phyloP scores from a whole-genome alignment of 306 rosid genomes.

The Vicia villosa region DNA sequence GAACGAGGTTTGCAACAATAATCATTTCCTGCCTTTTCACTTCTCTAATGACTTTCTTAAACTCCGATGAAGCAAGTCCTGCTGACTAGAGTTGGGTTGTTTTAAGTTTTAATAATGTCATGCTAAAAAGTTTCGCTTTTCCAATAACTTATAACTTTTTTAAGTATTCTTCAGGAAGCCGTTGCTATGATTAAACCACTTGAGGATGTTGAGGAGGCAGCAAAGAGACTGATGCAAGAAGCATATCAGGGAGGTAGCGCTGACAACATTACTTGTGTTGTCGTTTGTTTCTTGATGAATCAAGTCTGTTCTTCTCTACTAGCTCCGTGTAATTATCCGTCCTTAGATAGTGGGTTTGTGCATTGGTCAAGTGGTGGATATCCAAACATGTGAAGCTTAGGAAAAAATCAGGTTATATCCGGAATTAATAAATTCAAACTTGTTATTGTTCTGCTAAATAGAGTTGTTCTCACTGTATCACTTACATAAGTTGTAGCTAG shows the following conservation, averaged over 20 bases:
- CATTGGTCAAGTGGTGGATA: slow-evolving; percentile 31
- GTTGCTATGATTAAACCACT: slow-evolving; percentile 80
- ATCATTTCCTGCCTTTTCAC: background rate
- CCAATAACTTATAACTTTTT: background rate
- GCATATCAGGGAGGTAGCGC: slow-evolving; percentile 92
- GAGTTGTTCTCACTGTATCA: slow-evolving; percentile 37
- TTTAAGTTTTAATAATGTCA: background rate
- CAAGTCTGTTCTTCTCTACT: slow-evolving; percentile 56
- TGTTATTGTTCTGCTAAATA: slow-evolving; percentile 37
- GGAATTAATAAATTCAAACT: slow-evolving; percentile 30
- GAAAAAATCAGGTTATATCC: slow-evolving; percentile 34
- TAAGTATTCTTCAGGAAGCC: slow-evolving; percentile 67
- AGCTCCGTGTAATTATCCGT: slow-evolving; percentile 37
- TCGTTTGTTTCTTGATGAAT: slow-evolving; percentile 80
- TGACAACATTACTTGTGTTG: slow-evolving; percentile 88
- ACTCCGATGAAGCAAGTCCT: slow-evolving; percentile 3
- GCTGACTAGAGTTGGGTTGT: background rate
- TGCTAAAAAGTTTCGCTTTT: background rate
- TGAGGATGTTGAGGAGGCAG: slow-evolving; percentile 78
- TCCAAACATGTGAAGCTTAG: slow-evolving; percentile 10
- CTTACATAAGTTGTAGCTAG: slow-evolving; percentile 40
- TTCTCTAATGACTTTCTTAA: background rate
- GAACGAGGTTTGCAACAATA: slow-evolving; percentile 68
- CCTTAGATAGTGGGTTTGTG: slow-evolving; percentile 6
- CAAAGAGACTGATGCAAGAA: slow-evolving; percentile 88